These are phyloP conservation scores for Botrytis deweyae DNA, from an alignment of 2,329 filamentous ascomycete species.

Conservation along the genomic window DNA sequence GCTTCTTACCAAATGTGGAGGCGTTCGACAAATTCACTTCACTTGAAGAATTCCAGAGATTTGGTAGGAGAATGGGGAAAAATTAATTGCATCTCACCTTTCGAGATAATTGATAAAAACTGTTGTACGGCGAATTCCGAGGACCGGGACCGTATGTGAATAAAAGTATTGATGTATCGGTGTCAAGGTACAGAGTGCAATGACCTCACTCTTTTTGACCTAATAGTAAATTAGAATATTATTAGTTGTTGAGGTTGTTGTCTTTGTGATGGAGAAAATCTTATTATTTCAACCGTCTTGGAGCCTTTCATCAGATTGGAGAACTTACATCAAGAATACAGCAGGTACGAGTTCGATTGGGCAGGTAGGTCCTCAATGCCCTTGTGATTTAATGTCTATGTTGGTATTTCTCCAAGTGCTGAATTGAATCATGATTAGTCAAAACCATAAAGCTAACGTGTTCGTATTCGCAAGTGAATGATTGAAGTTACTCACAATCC, in stretches of 20 bases:
- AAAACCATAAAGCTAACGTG: too few species aligned
- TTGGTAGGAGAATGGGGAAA: constrained; percentile 28
- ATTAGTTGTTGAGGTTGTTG: neutral
- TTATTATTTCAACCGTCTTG: neutral
- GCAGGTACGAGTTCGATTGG: neutral
- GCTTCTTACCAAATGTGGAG: constrained; percentile 21
- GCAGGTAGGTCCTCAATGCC: neutral
- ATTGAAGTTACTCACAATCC: neutral
- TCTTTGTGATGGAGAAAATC: neutral
- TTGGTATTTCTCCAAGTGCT: neutral
- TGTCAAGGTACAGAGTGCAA: neutral
- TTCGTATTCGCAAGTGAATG: neutral
- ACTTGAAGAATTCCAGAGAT: constrained; percentile 24
- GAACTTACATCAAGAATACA: neutral
- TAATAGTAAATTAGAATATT: neutral
- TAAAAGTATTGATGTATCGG: neutral
- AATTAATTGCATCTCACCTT: constrained; percentile 28
- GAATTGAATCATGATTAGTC: neutral
- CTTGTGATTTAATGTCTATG: neutral
- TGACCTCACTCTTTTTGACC: neutral
- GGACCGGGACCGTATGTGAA: neutral
- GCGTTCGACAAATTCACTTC: constrained; percentile 25
- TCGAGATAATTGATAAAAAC: neutral
- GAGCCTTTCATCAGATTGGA: neutral
- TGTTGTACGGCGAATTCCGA: neutral